These are phyloP conservation scores for Ustanciosporium gigantosporum DNA, from an alignment of 1,284 basidiomycete genomes.

Conservation along the genomic window DNA sequence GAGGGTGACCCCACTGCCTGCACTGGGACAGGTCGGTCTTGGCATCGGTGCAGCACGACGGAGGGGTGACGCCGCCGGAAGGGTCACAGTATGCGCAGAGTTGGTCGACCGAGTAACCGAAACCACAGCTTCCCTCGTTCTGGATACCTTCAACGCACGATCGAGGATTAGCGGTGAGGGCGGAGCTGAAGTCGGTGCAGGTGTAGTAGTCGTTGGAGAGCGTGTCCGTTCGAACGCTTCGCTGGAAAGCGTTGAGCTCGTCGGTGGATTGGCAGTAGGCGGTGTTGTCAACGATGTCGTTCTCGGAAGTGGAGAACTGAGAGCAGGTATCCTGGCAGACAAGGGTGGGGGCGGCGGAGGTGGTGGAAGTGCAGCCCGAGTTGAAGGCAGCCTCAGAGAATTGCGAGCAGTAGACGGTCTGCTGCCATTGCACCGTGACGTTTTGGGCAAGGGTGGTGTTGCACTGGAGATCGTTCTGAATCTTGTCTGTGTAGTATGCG, in stretches of 20 bases:
- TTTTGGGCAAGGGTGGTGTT: conserved; percentile 45
- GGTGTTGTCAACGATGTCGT: conserved; percentile 47
- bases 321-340: conserved; percentile 57
- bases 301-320: conserved; percentile 40
- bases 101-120: conserved; percentile 59
- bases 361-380: conserved; percentile 42
- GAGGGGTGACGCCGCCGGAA: conserved; percentile 36
- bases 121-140: conserved; percentile 64
- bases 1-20: conserved; percentile 45
- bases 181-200: conserved; percentile 62
- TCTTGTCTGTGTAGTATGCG: conserved; percentile 56
- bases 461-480: conserved; percentile 42
- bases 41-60: conserved; percentile 45
- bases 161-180: conserved; percentile 60
- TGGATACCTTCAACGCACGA: conserved; percentile 61
- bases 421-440: conserved; percentile 50
- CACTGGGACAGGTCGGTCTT: conserved; percentile 48
- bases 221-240: conserved; percentile 49
- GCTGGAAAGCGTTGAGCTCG: conserved; percentile 41
- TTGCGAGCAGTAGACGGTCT: conserved; percentile 53
- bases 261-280: conserved; percentile 45
- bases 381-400: conserved; percentile 51
- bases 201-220: conserved; percentile 60
- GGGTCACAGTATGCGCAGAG: conserved; percentile 62
- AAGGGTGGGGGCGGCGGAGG: conserved; percentile 31